These are phyloP conservation scores for Aspergillus phoenicis DNA, from an alignment of 2,329 filamentous ascomycete genomes.

Conservation along the genomic window DNA sequence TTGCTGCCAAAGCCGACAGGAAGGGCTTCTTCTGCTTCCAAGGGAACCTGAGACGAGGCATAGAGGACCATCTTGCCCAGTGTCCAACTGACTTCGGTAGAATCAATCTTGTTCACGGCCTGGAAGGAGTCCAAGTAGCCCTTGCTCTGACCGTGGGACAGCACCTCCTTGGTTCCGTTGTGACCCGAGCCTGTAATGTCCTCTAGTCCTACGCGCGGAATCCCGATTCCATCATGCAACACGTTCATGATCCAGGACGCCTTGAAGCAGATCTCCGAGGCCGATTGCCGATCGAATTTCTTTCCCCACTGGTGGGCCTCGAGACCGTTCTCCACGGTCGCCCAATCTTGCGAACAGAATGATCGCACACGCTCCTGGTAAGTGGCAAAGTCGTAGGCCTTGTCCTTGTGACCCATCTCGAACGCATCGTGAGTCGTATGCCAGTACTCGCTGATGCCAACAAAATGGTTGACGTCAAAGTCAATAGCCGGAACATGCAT, in stretches of 20 bases:
- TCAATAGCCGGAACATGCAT: constrained; percentile 94
- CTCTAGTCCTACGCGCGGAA: constrained; percentile 82
- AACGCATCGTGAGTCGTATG: constrained; percentile 97
- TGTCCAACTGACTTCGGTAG: constrained; percentile 94
- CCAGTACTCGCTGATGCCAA: constrained; percentile 98
- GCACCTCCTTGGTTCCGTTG: constrained; percentile 72
- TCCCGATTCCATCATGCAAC: constrained; percentile 90
- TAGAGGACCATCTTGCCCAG: constrained; percentile 96
- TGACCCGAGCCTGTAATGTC: constrained; percentile 55
- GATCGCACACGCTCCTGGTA: constrained; percentile 83
- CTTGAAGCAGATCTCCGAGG: constrained; percentile 92
- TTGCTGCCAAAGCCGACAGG: constrained; percentile 96
- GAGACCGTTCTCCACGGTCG: constrained; percentile 69
- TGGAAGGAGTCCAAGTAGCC: constrained; percentile 85
- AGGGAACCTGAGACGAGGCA: constrained; percentile 82
- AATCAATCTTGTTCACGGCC: constrained; percentile 88
- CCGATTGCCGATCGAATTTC: constrained; percentile 72
- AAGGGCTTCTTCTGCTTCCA: constrained; percentile 60
- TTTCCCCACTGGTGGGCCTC: constrained; percentile 69
- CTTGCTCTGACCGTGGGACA: constrained; percentile 69
- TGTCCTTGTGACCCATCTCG: constrained; percentile 70
- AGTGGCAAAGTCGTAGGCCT: constrained; percentile 84
- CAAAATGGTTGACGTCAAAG: constrained; percentile 95
- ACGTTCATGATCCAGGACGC: constrained; percentile 97
- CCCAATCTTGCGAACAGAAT: constrained; percentile 86